phyloP scores from a whole-genome alignment of 495 filamentous ascomycete species.

The Xylaria nigripes region DNA sequence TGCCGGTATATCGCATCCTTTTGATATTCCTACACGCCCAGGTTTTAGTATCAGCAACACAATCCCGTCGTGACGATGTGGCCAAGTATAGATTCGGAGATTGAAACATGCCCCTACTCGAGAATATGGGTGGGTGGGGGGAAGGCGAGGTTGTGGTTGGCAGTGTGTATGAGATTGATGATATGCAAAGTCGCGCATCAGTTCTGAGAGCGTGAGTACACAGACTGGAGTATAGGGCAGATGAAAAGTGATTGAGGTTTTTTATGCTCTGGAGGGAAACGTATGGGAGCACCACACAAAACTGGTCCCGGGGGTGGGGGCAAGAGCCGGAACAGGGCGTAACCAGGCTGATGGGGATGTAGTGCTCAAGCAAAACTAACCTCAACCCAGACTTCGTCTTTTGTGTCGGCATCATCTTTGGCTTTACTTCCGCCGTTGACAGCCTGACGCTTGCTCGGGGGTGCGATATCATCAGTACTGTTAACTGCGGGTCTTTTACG shows the following conservation, averaged over 20 bases:
- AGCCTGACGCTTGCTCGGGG: conserved; percentile 79
- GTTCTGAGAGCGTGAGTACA: conserved; percentile 28
- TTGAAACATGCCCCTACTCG: conserved; percentile 3
- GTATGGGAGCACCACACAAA: conserved; percentile 14
- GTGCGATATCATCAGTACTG: conserved; percentile 68
- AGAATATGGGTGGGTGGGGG: conserved; percentile 11
- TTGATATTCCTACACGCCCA: conserved; percentile 69
- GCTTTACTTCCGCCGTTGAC: conserved; percentile 67
- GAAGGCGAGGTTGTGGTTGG: conserved; percentile 5
- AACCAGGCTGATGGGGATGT: conserved; percentile 13
- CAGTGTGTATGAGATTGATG: conserved; percentile 13
- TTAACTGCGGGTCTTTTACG: conserved; percentile 79
- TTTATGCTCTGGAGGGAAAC: conserved; percentile 14
- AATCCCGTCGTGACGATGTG: conserved; percentile 13
- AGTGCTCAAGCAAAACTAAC: conserved; percentile 49
- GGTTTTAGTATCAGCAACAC: conserved; percentile 23
- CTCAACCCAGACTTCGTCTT: conserved; percentile 72
- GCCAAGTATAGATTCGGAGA: conserved; percentile 15
- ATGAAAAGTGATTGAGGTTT: not conserved
- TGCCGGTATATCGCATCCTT: conserved; percentile 97
- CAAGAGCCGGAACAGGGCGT: conserved; percentile 5
- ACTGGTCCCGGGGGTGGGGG: conserved; percentile 1
- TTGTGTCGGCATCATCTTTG: conserved; percentile 69
- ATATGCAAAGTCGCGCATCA: conserved; percentile 23
- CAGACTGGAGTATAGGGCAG: conserved; percentile 13